These are phyloP conservation scores for Pythium angustatum DNA, from an alignment of 352 stramenopile genomes.

Conservation along the genomic window DNA sequence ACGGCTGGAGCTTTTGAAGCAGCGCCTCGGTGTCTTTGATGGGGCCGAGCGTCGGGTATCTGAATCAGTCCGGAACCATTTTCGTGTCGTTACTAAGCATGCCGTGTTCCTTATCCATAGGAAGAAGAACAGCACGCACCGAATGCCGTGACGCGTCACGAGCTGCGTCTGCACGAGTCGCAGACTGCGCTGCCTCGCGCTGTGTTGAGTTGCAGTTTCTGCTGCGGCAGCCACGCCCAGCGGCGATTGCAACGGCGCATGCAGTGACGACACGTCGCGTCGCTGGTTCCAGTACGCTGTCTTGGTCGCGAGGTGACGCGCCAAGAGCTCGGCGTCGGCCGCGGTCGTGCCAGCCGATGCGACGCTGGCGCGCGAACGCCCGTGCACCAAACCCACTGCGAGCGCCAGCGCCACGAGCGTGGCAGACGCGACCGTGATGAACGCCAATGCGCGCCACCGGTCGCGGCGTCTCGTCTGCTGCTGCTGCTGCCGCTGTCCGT, in stretches of 20 bases:
- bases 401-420: not conserved
- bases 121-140: constrained; percentile 27
- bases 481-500: not conserved
- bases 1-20: constrained; percentile 43
- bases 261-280: too few relatives aligned
- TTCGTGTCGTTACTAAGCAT: too few relatives aligned
- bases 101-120: too few relatives aligned
- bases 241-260: not conserved
- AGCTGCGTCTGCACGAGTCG: constrained; percentile 64
- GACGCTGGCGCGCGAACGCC: too few relatives aligned
- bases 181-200: constrained; percentile 4
- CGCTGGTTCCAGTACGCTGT: constrained; percentile 40
- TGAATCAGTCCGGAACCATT: too few relatives aligned
- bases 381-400: too few relatives aligned
- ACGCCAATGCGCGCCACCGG: not conserved
- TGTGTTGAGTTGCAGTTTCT: not conserved
- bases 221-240: not conserved
- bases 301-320: constrained; percentile 39
- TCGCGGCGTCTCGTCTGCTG: not conserved
- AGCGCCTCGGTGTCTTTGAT: constrained; percentile 50
- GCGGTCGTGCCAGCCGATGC: too few relatives aligned
- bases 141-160: constrained; percentile 60
- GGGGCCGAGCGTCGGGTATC: constrained; percentile 53
- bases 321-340: constrained; percentile 6
- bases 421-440: not conserved